These are phyloP conservation scores for Leccinum disarticulatum DNA, from an alignment of 768 basidiomycete species.

Conservation along the genomic window DNA sequence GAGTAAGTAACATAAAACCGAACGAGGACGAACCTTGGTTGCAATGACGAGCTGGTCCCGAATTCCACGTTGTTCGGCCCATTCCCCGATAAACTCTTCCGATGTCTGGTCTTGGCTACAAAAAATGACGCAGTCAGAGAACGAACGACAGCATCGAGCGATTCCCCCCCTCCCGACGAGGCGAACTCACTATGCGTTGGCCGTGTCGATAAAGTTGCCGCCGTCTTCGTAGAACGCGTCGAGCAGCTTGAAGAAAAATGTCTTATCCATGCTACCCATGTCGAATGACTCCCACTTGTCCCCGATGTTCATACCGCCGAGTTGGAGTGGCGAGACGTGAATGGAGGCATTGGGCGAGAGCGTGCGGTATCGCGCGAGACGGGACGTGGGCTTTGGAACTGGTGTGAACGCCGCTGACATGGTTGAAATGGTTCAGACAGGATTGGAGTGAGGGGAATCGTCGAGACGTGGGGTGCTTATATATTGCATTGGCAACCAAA, in stretches of 20 bases:
- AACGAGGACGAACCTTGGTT: slow-evolving; percentile 28
- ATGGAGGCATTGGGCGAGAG: not conserved
- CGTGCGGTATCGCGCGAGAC: not conserved
- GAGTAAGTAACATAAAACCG: not conserved
- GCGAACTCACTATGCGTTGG: not conserved
- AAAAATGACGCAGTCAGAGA: not conserved
- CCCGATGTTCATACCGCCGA: not conserved
- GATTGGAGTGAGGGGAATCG: not conserved
- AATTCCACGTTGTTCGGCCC: slow-evolving; percentile 43
- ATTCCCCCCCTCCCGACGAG: not conserved
- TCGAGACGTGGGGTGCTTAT: too few relatives aligned
- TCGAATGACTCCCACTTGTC: not conserved
- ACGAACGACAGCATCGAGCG: not conserved
- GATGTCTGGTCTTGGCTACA: slow-evolving; percentile 53
- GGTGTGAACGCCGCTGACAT: not conserved
- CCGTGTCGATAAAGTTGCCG: not conserved
- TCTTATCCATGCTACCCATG: not conserved
- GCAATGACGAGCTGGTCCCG: slow-evolving; percentile 52
- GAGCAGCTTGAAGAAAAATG: not conserved
- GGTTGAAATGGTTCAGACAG: not conserved
- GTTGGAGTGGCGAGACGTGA: not conserved
- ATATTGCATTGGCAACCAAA: too few relatives aligned
- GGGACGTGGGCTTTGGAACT: not conserved
- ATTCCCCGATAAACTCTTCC: slow-evolving; percentile 53
- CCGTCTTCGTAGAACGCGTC: not conserved